phyloP scores from a whole-genome alignment of 2,329 filamentous ascomycete genomes.

The Xylariaceae sp. region DNA sequence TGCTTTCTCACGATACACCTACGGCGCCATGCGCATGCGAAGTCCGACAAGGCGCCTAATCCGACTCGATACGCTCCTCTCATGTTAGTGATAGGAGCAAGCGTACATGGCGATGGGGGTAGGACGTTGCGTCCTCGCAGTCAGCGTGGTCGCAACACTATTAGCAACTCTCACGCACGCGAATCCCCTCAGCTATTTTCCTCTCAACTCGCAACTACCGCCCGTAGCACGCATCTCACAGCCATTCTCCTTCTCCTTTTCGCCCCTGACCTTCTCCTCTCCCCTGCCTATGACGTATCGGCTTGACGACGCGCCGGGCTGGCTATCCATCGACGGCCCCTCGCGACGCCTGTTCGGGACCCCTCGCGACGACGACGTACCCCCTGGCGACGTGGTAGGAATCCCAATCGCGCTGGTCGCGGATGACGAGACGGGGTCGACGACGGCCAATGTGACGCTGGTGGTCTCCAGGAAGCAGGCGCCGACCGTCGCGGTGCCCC shows the following conservation, averaged over 20 bases:
- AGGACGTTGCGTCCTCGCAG: conserved; percentile 20
- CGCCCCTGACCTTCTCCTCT: conserved; percentile 72
- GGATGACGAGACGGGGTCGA: conserved; percentile 65
- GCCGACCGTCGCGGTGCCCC: conserved; percentile 58
- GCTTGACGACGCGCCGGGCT: conserved; percentile 65
- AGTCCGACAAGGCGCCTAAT: not conserved
- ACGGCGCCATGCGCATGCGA: not conserved
- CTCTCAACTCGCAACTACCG: conserved; percentile 83
- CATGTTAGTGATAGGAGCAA: conserved; percentile 11
- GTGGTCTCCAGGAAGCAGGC: conserved; percentile 64
- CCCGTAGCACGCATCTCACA: conserved; percentile 71
- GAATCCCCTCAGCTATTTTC: conserved; percentile 60
- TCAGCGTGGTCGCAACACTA: conserved; percentile 31
- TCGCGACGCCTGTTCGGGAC: conserved; percentile 71
- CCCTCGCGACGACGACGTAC: conserved; percentile 57
- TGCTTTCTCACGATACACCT: not conserved
- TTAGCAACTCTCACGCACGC: conserved; percentile 38
- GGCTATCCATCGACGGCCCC: conserved; percentile 71
- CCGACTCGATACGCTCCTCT: conserved; percentile 2
- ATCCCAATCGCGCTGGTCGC: conserved; percentile 69
- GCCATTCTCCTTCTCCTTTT: conserved; percentile 72
- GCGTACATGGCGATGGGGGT: conserved; percentile 25
- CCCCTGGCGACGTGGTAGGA: conserved; percentile 56
- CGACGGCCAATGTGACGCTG: conserved; percentile 67
- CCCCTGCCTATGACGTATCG: conserved; percentile 64